phyloP scores from a whole-genome alignment of 1,284 basidiomycete species.

The Austroboletus olivaceoglutinosus region DNA sequence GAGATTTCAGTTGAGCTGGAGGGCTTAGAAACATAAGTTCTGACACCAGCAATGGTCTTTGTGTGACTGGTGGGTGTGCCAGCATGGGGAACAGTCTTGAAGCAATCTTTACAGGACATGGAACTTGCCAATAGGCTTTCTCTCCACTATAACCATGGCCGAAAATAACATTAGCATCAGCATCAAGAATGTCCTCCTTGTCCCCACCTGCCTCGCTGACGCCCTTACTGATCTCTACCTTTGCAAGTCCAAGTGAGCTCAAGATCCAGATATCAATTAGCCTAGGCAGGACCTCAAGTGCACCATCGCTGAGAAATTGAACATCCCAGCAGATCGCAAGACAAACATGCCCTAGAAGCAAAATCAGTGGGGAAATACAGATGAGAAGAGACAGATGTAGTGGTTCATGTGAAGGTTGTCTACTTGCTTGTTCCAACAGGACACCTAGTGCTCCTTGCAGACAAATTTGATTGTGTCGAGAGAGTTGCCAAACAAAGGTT shows the following conservation, averaged over 20 bases:
- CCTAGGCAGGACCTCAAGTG: conserved; percentile 81
- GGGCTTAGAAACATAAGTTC: conserved; percentile 53
- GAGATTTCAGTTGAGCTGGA: conserved; percentile 28
- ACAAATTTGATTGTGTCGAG: conserved; percentile 93
- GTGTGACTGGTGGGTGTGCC: conserved; percentile 39
- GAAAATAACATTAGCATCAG: conserved; percentile 70
- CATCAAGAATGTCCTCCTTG: conserved; percentile 56
- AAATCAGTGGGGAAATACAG: background rate
- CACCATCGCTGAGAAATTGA: conserved; percentile 77
- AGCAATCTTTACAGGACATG: conserved; percentile 39
- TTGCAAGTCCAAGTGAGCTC: conserved; percentile 78
- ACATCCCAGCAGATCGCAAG: conserved; percentile 86
- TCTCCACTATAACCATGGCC: conserved; percentile 42
- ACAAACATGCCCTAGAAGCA: conserved; percentile 82
- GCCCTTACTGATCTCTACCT: background rate
- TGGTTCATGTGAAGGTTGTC: conserved; percentile 96
- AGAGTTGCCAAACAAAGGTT: conserved; percentile 75
- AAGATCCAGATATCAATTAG: conserved; percentile 84
- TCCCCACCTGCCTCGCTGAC: background rate
- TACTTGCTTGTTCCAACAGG: conserved; percentile 90
- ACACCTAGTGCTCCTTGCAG: conserved; percentile 92
- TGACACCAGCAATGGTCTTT: conserved; percentile 44
- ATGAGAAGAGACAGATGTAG: conserved; percentile 49
- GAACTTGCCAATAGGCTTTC: background rate
- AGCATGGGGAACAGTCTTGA: conserved; percentile 47